Percentiles rank a stretch among this genome's conserved stretches.
phyloP scores from a whole-genome alignment of 106 monocot species.

The Gastrodia elata region DNA sequence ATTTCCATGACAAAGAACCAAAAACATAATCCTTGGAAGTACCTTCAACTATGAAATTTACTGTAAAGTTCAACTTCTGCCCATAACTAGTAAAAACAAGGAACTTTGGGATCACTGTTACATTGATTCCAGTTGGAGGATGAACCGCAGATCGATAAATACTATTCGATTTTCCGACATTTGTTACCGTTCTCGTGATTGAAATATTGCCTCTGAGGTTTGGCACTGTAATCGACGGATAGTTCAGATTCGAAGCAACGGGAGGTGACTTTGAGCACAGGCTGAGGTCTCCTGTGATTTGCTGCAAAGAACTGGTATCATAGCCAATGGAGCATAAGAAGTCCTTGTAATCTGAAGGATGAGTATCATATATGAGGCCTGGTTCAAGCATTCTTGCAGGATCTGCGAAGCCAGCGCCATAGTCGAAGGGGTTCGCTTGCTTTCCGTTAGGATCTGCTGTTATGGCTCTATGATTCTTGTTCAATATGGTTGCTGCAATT shows the following conservation, averaged over 20 bases:
- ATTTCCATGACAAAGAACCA: slow-evolving; percentile 66
- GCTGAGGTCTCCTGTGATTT: slow-evolving; percentile 56
- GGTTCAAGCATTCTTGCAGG: slow-evolving; percentile 53
- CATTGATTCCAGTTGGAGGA: slow-evolving; percentile 42
- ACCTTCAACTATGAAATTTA: slow-evolving; percentile 30
- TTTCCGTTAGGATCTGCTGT: slow-evolving; percentile 55
- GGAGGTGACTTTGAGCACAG: slow-evolving; percentile 18
- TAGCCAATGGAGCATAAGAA: slow-evolving; percentile 86
- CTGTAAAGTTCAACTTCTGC: slow-evolving; percentile 44
- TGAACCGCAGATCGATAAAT: slow-evolving; percentile 38
- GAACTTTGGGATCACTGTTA: slow-evolving; percentile 52
- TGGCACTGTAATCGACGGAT: slow-evolving; percentile 69
- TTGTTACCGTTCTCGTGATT: slow-evolving; percentile 59
- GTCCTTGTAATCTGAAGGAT: slow-evolving; percentile 46
- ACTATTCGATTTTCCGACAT: slow-evolving; percentile 51
- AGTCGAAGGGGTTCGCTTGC: slow-evolving; percentile 64
- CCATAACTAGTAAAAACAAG: slow-evolving; percentile 51
- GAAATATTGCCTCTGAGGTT: slow-evolving; percentile 30
- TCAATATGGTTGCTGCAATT: slow-evolving; percentile 56
- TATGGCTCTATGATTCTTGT: slow-evolving; percentile 39
- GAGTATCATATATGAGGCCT: slow-evolving; percentile 65
- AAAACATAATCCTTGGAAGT: slow-evolving; percentile 49
- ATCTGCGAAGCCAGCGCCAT: slow-evolving; percentile 65
- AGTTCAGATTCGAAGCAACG: slow-evolving; percentile 53
- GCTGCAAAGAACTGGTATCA: slow-evolving; percentile 34